Conservation (phyloP, 2,329 filamentous ascomycete genomes). For the Eutypa lata region DNA sequence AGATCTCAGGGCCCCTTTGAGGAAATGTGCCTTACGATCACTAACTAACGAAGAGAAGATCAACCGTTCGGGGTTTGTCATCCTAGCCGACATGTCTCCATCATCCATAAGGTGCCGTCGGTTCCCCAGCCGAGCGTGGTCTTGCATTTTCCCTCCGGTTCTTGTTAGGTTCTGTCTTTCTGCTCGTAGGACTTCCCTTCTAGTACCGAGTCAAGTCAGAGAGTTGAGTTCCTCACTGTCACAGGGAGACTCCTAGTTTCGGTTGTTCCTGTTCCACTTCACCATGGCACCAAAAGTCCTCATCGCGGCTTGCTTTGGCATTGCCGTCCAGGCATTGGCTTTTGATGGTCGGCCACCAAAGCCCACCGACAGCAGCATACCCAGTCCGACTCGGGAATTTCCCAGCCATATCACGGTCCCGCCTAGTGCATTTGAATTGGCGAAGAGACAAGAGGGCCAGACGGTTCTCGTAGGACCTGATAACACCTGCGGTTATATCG, state of each 20-base stretch:
- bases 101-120: background rate
- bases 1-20: slow-evolving; percentile 1
- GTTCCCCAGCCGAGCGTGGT: background rate
- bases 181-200: no score
- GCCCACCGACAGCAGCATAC: slow-evolving; percentile 32
- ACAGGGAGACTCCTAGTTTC: background rate
- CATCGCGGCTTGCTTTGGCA: slow-evolving; percentile 27
- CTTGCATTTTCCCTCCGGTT: background rate
- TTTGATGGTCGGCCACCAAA: slow-evolving; percentile 28
- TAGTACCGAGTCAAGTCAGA: no score
- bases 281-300: slow-evolving; percentile 24
- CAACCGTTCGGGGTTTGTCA: background rate
- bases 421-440: slow-evolving; percentile 32
- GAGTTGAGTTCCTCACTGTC: background rate
- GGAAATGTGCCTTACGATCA: slow-evolving; percentile 15
- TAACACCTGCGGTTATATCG: slow-evolving; percentile 49
- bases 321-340: slow-evolving; percentile 32
- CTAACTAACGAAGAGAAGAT: slow-evolving; percentile 5
- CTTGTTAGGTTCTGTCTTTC: no score
- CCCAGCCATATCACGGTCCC: slow-evolving; percentile 39
- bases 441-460: slow-evolving; percentile 27
- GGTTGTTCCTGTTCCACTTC: background rate
- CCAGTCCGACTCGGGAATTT: slow-evolving; percentile 31
- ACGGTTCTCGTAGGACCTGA: slow-evolving; percentile 45
- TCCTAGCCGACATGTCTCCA: background rate